Percentiles rank a stretch among this genome's conserved stretches.
phyloP scores from a whole-genome alignment of 106 monocot species.

The Apostasia shenzhenica region DNA sequence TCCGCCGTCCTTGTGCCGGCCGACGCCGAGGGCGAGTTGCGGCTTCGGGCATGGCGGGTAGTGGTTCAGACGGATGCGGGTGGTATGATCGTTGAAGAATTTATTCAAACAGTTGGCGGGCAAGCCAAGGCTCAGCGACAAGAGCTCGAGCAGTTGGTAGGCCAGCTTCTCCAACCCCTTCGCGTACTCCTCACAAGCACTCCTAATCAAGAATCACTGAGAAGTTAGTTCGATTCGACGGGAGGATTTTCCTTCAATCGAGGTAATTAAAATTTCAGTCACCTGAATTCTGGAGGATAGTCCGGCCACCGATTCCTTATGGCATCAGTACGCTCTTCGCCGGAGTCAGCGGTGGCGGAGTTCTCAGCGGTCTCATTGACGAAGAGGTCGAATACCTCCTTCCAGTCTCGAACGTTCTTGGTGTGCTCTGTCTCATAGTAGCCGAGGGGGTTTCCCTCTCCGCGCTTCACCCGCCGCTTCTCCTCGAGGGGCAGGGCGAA shows the following conservation, averaged over 20 bases:
- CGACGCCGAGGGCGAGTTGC: constrained; percentile 62
- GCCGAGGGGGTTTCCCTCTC: constrained; percentile 42
- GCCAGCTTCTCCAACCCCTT: constrained; percentile 34
- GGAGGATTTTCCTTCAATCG: no score
- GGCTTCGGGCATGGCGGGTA: constrained; percentile 69
- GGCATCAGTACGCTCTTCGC: not conserved
- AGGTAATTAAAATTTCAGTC: no score
- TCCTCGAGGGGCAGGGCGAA: constrained; percentile 45
- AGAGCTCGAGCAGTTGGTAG: constrained; percentile 48
- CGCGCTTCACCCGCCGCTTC: constrained; percentile 39
- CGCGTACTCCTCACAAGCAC: constrained; percentile 32
- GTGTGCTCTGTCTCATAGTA: constrained; percentile 52
- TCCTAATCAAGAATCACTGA: constrained; percentile 10
- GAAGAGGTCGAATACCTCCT: constrained; percentile 51
- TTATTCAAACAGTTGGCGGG: constrained; percentile 29
- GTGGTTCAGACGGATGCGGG: constrained; percentile 55
- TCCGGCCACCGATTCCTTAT: constrained; percentile 57
- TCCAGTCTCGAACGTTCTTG: constrained; percentile 67
- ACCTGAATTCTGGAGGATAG: constrained; percentile 37
- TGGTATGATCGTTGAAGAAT: constrained; percentile 42
- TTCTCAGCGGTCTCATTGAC: constrained; percentile 5
- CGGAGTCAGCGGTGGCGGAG: not conserved
- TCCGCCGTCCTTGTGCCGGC: constrained; percentile 68
- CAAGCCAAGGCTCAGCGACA: constrained; percentile 35
- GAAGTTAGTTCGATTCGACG: no score